Conservation (phyloP, 192 early-diverging fungal species). For the Coemansia sp. region DNA sequence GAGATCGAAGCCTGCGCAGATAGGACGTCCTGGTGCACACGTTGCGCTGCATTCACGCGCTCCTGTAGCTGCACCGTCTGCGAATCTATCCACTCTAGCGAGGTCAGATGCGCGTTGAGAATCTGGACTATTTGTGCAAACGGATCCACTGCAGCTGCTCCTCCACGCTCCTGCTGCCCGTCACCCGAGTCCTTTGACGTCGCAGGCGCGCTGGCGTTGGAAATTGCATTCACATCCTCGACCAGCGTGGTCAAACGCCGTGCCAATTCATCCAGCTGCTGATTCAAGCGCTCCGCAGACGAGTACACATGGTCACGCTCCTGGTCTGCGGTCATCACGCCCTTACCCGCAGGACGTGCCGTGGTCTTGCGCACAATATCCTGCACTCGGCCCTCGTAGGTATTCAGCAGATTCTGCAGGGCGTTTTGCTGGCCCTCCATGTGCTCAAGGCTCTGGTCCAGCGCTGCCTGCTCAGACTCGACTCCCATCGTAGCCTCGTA, state of each 20-base stretch:
- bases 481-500: constrained; percentile 71
- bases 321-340: constrained; percentile 67
- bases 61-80: constrained; percentile 47
- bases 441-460: constrained; percentile 83
- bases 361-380: constrained; percentile 57
- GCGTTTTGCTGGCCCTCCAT: constrained; percentile 85
- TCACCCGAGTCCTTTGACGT: constrained; percentile 4
- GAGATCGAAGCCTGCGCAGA: constrained; percentile 27
- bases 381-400: constrained; percentile 67
- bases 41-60: constrained; percentile 39
- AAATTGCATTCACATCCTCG: constrained; percentile 77
- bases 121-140: constrained; percentile 83
- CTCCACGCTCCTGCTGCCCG: constrained; percentile 17
- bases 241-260: constrained; percentile 76
- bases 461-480: constrained; percentile 72
- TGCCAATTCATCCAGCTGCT: constrained; percentile 84
- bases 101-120: constrained; percentile 86
- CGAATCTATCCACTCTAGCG: constrained; percentile 94
- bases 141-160: constrained; percentile 36
- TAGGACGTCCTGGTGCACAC: constrained; percentile 40
- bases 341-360: constrained; percentile 44
- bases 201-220: constrained; percentile 10
- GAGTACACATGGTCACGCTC: constrained; percentile 84
- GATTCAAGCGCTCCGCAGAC: constrained; percentile 82
- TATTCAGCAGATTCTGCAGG: constrained; percentile 71